Evolutionary conservation across 208 protist species (phyloP).

Genomic region (Trypanosoma avium): DNA sequence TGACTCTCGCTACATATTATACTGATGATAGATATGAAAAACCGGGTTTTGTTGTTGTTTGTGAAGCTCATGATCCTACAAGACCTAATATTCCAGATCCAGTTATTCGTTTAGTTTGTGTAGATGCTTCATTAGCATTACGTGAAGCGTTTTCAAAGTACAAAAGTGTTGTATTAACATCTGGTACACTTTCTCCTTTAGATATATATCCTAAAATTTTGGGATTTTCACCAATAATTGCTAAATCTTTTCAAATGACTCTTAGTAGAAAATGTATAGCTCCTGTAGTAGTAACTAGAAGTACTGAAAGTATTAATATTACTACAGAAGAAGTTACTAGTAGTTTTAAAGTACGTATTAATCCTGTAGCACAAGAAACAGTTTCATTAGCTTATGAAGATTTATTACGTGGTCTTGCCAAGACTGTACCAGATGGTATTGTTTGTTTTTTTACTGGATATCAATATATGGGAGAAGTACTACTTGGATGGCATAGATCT

Average conservation of each 20-base stretch:
- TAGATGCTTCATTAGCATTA: slow-evolving; percentile 98
- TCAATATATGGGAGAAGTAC: slow-evolving; percentile 93
- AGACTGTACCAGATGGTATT: slow-evolving; percentile 97
- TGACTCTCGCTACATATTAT: slow-evolving; percentile 92
- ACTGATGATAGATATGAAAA: slow-evolving; percentile 90
- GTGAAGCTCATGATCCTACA: slow-evolving; percentile 95
- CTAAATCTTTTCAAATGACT: slow-evolving; percentile 95
- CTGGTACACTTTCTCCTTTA: slow-evolving; percentile 97
- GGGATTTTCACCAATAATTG: slow-evolving; percentile 93
- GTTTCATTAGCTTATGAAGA: slow-evolving; percentile 97
- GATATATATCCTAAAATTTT: slow-evolving; percentile 99
- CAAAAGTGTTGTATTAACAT: slow-evolving; percentile 97
- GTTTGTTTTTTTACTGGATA: slow-evolving; percentile 98
- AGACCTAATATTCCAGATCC: slow-evolving; percentile 86
- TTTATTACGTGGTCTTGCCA: slow-evolving; percentile 94
- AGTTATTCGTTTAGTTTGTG: slow-evolving; percentile 90
- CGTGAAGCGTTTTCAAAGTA: slow-evolving; percentile 95
- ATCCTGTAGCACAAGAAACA: slow-evolving; percentile 74
- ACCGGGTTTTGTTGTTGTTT: slow-evolving; percentile 93
- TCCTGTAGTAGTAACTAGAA: slow-evolving; percentile 92
- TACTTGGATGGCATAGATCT: slow-evolving; percentile 91
- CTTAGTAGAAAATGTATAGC: slow-evolving; percentile 95
- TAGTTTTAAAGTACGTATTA: slow-evolving; percentile 87
- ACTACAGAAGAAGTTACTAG: slow-evolving; percentile 88
- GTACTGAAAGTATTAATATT: slow-evolving; percentile 87